Percentiles rank a stretch among this genome's conserved stretches.
These are phyloP conservation scores for Pseudocercospora pini-densiflorae DNA, from an alignment of 2,329 filamentous ascomycete genomes.

Conservation along the genomic window DNA sequence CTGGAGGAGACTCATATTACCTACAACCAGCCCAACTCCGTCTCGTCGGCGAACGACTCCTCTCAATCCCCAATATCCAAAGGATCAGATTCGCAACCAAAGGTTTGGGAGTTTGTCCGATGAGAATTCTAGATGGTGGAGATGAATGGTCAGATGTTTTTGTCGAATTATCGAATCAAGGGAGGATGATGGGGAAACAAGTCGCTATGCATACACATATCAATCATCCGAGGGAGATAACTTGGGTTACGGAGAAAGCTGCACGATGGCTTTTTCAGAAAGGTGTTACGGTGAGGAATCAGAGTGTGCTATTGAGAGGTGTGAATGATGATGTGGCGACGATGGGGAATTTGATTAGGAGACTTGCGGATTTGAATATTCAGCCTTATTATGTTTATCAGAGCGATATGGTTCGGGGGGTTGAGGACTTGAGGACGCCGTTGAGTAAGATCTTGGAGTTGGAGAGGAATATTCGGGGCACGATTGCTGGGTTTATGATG, in stretches of 20 bases:
- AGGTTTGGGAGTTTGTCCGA: conserved; percentile 64
- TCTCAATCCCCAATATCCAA: conserved; percentile 62
- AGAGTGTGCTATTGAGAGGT: conserved; percentile 62
- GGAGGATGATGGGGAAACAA: conserved; percentile 59
- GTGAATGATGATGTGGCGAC: conserved; percentile 62
- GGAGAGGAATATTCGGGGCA: conserved; percentile 62
- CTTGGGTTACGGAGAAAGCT: conserved; percentile 62
- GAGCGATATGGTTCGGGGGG: conserved; percentile 64
- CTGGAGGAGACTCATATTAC: conserved; percentile 66
- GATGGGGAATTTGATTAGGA: conserved; percentile 59
- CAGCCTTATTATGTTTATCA: conserved; percentile 70
- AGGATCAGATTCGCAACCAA: conserved; percentile 67
- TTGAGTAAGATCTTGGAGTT: conserved; percentile 63
- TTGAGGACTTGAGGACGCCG: conserved; percentile 67
- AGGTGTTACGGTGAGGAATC: conserved; percentile 63
- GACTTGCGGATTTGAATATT: conserved; percentile 61
- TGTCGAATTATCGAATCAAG: conserved; percentile 56
- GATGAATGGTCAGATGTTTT: conserved; percentile 62
- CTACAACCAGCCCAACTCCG: conserved; percentile 58
- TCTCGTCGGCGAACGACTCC: conserved; percentile 60
- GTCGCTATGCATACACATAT: conserved; percentile 69
- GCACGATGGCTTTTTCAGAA: conserved; percentile 56
- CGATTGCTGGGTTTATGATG: conserved; percentile 66
- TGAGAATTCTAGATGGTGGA: conserved; percentile 56
- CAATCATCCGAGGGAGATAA: conserved; percentile 66